Base-by-base conservation (phyloP, 75 land plant species). In the Pinus albicaulis region DNA sequence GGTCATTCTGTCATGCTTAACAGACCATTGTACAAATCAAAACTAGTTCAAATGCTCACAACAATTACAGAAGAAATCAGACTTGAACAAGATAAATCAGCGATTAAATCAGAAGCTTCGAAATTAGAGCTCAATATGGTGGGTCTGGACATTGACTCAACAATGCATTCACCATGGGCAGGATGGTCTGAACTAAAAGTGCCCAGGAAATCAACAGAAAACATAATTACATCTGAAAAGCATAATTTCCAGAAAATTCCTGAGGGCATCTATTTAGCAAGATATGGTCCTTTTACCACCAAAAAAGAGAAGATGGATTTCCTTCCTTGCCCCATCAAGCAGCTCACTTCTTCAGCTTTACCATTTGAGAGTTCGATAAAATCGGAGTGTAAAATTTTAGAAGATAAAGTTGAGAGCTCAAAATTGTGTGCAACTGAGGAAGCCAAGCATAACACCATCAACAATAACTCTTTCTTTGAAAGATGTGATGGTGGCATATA, bases 11-110 rank as follows among this genome's bases (percentile, higher is more conserved):
- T 89, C 56, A 85, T 87, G 86, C 83, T 85, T 16, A 89, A 84
- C 61, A 81, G 82, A 31, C 94, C 94, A 52, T 44, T 92, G 10
- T 92, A 92, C 80, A 87, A 86, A 74, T 70, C 87, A 55, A 92
- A 92, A 55, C 78, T 92, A 71, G 56, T 85, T 59, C 89, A 87
- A 57, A 77, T 92, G 17, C 31, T 81, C 25, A 56, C 69, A 10
- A 56, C 74, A 20, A 57, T 81, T 80, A 25, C 77, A 24, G 75
- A 80, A 59, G 60, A 59, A 41, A 22, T 57, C 48, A 72, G 59
- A 57, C 20, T 57, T 57, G 59, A 57, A 57, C 59, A 57, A 57
- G 59, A 57, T 0, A 57, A 57, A 20, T 57, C 59, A 57, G 20
- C 4, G 3, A 17, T 57, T 57, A 57, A 20, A 5, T 57, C 59